A percentile compares a stretch with the other conserved stretches of the same genome.
These are phyloP conservation scores for Cystobasidium onofrii DNA, from an alignment of 768 basidiomycete species.

Conservation along the genomic window DNA sequence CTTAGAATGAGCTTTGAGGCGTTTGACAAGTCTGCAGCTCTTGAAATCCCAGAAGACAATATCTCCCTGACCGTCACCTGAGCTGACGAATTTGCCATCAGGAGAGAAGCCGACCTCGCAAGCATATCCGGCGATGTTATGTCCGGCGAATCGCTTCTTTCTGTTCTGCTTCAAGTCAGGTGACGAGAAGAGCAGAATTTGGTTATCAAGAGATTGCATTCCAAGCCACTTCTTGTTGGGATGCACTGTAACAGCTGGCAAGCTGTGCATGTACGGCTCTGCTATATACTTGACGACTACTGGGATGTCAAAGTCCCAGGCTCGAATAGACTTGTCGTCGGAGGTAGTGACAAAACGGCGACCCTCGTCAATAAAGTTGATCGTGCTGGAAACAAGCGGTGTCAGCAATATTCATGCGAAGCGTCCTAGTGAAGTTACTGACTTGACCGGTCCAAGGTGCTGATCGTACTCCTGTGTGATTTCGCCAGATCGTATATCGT, in stretches of 20 bases:
- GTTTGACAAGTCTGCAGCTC: conserved; percentile 71
- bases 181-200: conserved; percentile 92
- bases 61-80: conserved; percentile 89
- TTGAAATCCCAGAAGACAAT: conserved; percentile 99
- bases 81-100: conserved; percentile 96
- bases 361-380: conserved; percentile 98
- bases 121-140: conserved; percentile 93
- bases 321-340: conserved; percentile 97
- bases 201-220: conserved; percentile 94
- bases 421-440: background rate
- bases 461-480: conserved; percentile 98
- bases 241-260: conserved; percentile 94
- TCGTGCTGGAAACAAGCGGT: conserved; percentile 57
- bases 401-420: background rate
- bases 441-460: conserved; percentile 78
- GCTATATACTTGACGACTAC: conserved; percentile 99
- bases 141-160: conserved; percentile 96
- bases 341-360: conserved; percentile 88
- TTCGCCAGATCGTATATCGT: conserved; percentile 88
- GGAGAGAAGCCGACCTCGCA: conserved; percentile 96
- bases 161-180: conserved; percentile 98
- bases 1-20: conserved; percentile 79
- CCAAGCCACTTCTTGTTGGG: conserved; percentile 97
- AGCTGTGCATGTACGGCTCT: conserved; percentile 98
- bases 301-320: conserved; percentile 99